Conservation (phyloP, 306 rosid species). For the Dalbergia oliveri region DNA sequence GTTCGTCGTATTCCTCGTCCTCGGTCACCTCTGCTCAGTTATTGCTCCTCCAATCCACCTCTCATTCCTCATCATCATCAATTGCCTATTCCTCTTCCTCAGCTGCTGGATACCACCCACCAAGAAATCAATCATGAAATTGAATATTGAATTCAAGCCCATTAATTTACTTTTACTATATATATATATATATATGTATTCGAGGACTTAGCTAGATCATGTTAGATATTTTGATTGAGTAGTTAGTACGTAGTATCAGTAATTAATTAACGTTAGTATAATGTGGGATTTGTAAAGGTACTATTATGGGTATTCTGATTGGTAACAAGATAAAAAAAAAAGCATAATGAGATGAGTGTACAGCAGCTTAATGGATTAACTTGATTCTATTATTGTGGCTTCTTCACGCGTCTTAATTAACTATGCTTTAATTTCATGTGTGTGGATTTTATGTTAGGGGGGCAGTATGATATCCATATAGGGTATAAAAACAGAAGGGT, state of each 20-base stretch:
- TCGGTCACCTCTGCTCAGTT: constrained; percentile 68
- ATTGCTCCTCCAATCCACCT: constrained; percentile 64
- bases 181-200: neutral
- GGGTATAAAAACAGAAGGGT: constrained; percentile 22
- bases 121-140: constrained; percentile 48
- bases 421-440: neutral
- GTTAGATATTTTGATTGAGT: constrained; percentile 42
- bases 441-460: neutral
- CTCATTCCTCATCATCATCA: constrained; percentile 78
- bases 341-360: constrained; percentile 51
- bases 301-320: constrained; percentile 29
- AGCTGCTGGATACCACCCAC: constrained; percentile 53
- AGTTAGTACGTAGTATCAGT: constrained; percentile 35
- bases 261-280: constrained; percentile 45
- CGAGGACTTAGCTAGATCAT: constrained; percentile 6
- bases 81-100: constrained; percentile 72
- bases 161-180: too few relatives aligned
- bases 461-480: neutral
- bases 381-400: constrained; percentile 31
- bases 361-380: constrained; percentile 44
- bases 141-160: neutral
- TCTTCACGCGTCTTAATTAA: constrained; percentile 31
- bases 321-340: constrained; percentile 39
- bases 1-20: constrained; percentile 59
- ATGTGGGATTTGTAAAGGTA: constrained; percentile 46